phyloP scores from a whole-genome alignment of 306 rosid genomes.

The Calophaca sinica region DNA sequence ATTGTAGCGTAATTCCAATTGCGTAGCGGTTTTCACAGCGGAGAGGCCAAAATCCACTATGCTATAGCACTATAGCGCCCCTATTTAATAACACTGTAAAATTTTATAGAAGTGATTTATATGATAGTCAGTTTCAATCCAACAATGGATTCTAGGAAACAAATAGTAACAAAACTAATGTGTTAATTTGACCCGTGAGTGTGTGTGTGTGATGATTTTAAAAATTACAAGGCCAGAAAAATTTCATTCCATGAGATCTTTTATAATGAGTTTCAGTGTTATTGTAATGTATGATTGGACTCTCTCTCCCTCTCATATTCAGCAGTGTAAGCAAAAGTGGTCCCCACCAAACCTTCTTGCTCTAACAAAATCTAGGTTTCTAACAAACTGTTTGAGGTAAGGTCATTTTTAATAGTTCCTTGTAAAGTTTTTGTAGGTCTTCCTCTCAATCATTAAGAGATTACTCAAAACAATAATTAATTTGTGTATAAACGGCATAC shows the following conservation, averaged over 20 bases:
- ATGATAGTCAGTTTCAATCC: neutral
- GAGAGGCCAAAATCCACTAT: too few species aligned
- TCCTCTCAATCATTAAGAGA: neutral
- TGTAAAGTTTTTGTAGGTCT: neutral
- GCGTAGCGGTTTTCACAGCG: too few species aligned
- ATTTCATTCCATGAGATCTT: neutral
- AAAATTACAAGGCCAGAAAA: constrained; percentile 5
- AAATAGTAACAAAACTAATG: too few species aligned
- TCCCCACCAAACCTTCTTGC: neutral
- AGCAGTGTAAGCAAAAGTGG: neutral
- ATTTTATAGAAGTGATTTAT: neutral
- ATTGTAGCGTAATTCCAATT: too few species aligned
- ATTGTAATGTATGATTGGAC: neutral
- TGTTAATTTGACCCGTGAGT: neutral
- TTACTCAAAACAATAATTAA: constrained; percentile 14
- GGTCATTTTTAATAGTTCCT: neutral
- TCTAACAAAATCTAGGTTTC: neutral
- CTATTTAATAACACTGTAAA: too few species aligned
- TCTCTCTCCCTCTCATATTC: neutral
- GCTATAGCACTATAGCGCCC: too few species aligned
- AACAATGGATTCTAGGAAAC: too few species aligned
- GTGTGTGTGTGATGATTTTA: too few species aligned
- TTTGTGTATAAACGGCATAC: constrained; percentile 51
- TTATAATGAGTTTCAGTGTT: constrained; percentile 5
- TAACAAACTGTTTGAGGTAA: neutral